Base-by-base conservation (phyloP, 805 yeast species). In the Starmerella asiatica region DNA sequence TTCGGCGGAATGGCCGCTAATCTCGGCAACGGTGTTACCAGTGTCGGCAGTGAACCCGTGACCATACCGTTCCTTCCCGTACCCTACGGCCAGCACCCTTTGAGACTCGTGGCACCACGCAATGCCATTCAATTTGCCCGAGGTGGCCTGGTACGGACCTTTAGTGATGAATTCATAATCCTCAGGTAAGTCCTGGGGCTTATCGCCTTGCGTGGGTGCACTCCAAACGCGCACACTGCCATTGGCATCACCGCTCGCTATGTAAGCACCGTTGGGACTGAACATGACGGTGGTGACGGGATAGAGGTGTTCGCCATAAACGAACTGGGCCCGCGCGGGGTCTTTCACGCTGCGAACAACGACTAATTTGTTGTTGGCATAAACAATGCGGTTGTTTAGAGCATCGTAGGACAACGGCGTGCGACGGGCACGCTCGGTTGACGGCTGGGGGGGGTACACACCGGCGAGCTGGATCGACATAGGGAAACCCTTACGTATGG, bases 21-120 rank as follows among this genome's bases (percentile, higher is more conserved):
- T 78, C 56, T 91, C 97, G 40, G 98, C 99, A 32, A 91, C 76
- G n/a, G 95, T 75, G 60, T 91, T 91, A 45, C 98, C 98, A 1
- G 94, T 72, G 56, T 91, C 99, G 71, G 79, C 80, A 6, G 94
- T 75, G 58, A 88, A 83, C 47, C 93, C 85, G 50, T 80, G 94
- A 5, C 97, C 98, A 55, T 73, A 86, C 45, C 80, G 71, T 51
- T 85, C 95, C 49, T 79, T 79, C 36, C 97, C 98, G 50, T 81
- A 79, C 40, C 98, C 98, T 9, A 86, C 97, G 1, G 94, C 94
- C 55, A 91, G 82, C 38, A 91, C 64, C 50, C 98, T 71, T 44
- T 75, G 67, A 34, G 76, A 74, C 54, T 88, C 98, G 21, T 78
- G 77, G 58, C 91, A 97, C 97, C 97, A 88, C 1, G 83, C 78